phyloP scores from a whole-genome alignment of 495 filamentous ascomycete species.

The Penicillium arizonense region DNA sequence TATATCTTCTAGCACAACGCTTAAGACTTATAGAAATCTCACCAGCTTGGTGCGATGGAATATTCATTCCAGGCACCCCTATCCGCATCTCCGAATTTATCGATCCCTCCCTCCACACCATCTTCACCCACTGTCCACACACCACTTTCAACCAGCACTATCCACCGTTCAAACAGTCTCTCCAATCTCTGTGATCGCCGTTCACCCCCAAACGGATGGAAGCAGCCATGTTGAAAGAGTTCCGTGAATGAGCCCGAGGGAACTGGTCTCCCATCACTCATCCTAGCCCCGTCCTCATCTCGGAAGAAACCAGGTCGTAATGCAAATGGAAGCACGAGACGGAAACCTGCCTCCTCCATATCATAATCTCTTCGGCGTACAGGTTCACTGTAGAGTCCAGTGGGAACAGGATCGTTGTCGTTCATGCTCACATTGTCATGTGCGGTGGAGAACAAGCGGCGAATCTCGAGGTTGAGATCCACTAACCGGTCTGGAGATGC shows the following conservation, averaged over 20 bases:
- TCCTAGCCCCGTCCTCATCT: constrained; percentile 17
- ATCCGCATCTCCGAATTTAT: constrained; percentile 39
- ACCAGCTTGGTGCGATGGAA: constrained; percentile 32
- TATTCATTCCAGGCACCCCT: constrained; percentile 30
- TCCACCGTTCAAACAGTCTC: constrained; percentile 30
- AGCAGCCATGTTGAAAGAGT: constrained; percentile 38
- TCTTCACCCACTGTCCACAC: constrained; percentile 39
- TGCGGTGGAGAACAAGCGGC: background rate
- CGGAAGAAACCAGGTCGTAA: constrained; percentile 3
- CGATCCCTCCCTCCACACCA: constrained; percentile 39
- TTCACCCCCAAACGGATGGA: constrained; percentile 35
- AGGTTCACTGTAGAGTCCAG: constrained; percentile 20
- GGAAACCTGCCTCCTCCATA: constrained; percentile 19
- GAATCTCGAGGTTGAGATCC: constrained; percentile 17
- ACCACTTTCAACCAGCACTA: constrained; percentile 35
- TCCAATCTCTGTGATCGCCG: constrained; percentile 34
- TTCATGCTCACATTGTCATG: constrained; percentile 9
- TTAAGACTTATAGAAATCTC: too few species aligned
- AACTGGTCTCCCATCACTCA: constrained; percentile 32
- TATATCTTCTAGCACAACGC: too few species aligned
- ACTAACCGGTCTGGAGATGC: constrained; percentile 14
- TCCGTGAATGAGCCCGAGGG: constrained; percentile 15
- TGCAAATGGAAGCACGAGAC: constrained; percentile 21
- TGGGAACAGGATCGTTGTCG: constrained; percentile 13
- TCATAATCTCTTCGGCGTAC: constrained; percentile 2